Evolutionary conservation across 2,329 filamentous ascomycete genomes (phyloP).

Genomic region (Bipolaris victoriae): DNA sequence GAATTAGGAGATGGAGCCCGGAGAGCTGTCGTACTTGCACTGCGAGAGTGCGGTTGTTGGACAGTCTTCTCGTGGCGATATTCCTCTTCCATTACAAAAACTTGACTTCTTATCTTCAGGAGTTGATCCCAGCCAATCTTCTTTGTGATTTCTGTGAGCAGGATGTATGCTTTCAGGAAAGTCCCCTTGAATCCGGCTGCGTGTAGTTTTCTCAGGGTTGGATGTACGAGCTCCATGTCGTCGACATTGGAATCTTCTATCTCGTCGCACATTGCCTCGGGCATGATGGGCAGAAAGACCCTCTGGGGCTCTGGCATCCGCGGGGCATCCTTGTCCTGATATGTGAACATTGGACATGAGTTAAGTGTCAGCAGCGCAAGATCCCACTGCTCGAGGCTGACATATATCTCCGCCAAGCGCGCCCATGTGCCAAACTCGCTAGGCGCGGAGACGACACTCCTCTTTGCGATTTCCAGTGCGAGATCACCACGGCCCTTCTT

Average conservation of each 20-base stretch:
- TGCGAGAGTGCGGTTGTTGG: slow-evolving; percentile 60
- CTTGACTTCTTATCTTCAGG: slow-evolving; percentile 90
- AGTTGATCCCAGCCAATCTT: slow-evolving; percentile 98
- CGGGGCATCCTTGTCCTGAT: slow-evolving; percentile 96
- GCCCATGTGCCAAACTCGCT: slow-evolving; percentile 99
- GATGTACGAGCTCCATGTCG: slow-evolving; percentile 84
- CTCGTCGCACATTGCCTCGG: slow-evolving; percentile 90
- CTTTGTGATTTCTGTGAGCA: slow-evolving; percentile 92
- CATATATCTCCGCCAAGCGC: slow-evolving; percentile 88
- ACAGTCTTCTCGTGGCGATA: slow-evolving; percentile 80
- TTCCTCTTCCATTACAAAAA: slow-evolving; percentile 99
- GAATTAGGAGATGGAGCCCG: slow-evolving; percentile 65
- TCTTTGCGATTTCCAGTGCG: slow-evolving; percentile 90
- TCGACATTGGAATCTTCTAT: slow-evolving; percentile 87
- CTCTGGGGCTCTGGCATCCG: slow-evolving; percentile 91
- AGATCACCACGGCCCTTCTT: slow-evolving; percentile 86
- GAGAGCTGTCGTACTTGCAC: slow-evolving; percentile 79
- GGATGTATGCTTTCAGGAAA: slow-evolving; percentile 91
- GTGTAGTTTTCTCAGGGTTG: slow-evolving; percentile 81
- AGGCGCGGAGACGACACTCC: slow-evolving; percentile 91
- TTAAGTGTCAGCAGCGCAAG: slow-evolving; percentile 93
- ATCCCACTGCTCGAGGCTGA: slow-evolving; percentile 94
- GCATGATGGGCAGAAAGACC: slow-evolving; percentile 82
- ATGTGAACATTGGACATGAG: slow-evolving; percentile 99
- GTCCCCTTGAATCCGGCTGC: slow-evolving; percentile 93